Percentiles rank a stretch among this genome's conserved stretches.
Evolutionary conservation across 73 alveolate genomes (phyloP).

Genomic region (Stentor coeruleus): DNA sequence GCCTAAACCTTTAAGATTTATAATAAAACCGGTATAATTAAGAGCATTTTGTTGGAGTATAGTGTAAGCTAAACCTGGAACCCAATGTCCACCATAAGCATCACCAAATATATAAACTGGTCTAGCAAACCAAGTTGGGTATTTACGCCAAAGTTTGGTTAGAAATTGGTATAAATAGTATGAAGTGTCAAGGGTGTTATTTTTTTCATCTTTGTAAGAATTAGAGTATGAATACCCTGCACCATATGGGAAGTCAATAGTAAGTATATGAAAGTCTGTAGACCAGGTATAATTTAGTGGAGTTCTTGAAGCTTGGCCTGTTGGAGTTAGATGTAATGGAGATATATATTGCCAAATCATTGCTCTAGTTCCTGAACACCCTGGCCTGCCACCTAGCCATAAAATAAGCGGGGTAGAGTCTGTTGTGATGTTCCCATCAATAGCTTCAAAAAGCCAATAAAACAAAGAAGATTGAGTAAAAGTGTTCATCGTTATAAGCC

Average conservation of each 20-base stretch:
- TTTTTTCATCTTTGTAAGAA: background rate
- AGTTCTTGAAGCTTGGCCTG: background rate
- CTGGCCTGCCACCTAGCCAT: slow-evolving; percentile 92
- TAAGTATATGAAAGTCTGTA: slow-evolving; percentile 48
- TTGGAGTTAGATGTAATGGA: slow-evolving; percentile 38
- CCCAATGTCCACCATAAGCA: slow-evolving; percentile 83
- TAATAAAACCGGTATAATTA: background rate
- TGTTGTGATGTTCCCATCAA: background rate
- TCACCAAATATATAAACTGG: slow-evolving; percentile 74
- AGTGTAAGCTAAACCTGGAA: slow-evolving; percentile 59
- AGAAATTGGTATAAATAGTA: slow-evolving; percentile 28
- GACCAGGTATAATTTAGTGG: background rate
- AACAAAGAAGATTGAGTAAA: slow-evolving; percentile 14
- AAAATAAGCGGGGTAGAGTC: slow-evolving; percentile 55
- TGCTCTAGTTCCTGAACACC: slow-evolving; percentile 70
- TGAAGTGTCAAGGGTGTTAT: background rate
- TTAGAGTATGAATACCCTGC: slow-evolving; percentile 43
- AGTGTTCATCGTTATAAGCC: background rate
- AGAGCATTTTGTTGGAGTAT: slow-evolving; percentile 31
- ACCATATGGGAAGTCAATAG: slow-evolving; percentile 55
- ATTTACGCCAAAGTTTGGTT: slow-evolving; percentile 46
- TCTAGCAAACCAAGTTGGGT: slow-evolving; percentile 59
- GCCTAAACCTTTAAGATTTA: slow-evolving; percentile 53
- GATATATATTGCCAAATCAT: slow-evolving; percentile 66
- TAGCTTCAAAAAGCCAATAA: slow-evolving; percentile 23